These are phyloP conservation scores for Backusella tuberculispora DNA, from an alignment of 192 early-diverging fungal species.

Conservation along the genomic window DNA sequence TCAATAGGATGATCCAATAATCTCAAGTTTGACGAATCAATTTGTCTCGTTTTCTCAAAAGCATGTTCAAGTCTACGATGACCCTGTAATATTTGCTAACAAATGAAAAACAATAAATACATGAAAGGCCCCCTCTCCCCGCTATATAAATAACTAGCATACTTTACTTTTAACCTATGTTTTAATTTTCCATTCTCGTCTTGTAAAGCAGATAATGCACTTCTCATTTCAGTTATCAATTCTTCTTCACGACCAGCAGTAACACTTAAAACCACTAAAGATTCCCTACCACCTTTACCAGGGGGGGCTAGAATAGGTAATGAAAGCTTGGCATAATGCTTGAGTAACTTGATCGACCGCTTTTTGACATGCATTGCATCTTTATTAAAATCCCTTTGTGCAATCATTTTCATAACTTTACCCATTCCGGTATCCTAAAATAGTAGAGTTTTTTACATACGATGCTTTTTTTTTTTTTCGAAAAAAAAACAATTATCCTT, in stretches of 20 bases:
- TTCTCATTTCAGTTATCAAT: constrained; percentile 31
- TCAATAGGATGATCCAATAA: not conserved
- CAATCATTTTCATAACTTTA: constrained; percentile 41
- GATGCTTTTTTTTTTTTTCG: not conserved
- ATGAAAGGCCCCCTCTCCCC: no score
- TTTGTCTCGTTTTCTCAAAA: constrained; percentile 27
- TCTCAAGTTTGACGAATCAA: not conserved
- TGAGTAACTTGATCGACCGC: constrained; percentile 23
- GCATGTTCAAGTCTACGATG: constrained; percentile 26
- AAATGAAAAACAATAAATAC: no score
- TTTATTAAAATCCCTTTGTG: constrained; percentile 24
- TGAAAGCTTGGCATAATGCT: constrained; percentile 23
- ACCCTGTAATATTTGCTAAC: constrained; percentile 32
- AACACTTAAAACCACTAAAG: constrained; percentile 24
- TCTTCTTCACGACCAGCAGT: constrained; percentile 35
- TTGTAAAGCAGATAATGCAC: constrained; percentile 23
- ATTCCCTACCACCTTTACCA: constrained; percentile 9
- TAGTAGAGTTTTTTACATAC: not conserved
- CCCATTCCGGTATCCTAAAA: constrained; percentile 44
- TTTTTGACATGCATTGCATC: constrained; percentile 22
- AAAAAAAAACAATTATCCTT: no score
- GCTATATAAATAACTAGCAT: no score
- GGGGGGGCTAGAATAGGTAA: constrained; percentile 22
- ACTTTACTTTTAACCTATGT: constrained; percentile 20
- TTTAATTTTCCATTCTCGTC: constrained; percentile 33